phyloP scores from a whole-genome alignment of 2,329 filamentous ascomycete genomes.

The Trichoderma breve region DNA sequence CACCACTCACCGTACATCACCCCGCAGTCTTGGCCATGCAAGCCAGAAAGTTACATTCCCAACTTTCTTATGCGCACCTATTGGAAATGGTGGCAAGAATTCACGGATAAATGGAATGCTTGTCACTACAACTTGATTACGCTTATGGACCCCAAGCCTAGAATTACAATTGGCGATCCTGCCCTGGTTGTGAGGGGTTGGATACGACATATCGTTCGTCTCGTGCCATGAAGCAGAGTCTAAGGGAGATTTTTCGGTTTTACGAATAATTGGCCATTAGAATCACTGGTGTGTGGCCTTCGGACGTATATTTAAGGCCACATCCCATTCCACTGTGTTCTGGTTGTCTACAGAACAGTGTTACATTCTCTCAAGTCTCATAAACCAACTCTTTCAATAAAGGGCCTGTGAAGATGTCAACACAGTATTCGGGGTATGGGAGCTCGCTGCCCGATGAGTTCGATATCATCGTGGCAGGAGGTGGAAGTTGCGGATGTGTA shows the following conservation, averaged over 20 bases:
- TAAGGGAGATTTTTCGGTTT: not conserved
- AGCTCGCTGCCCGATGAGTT: constrained; percentile 9
- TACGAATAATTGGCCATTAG: not conserved
- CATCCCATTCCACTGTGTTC: not conserved
- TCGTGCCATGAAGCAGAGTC: not conserved
- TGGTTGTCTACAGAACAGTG: too few species aligned
- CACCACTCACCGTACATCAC: not conserved
- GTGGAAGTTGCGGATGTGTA: constrained; percentile 12
- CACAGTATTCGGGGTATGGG: constrained; percentile 8
- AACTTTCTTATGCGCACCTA: not conserved
- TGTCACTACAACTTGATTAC: not conserved
- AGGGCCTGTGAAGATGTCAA: not conserved
- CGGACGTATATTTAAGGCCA: not conserved
- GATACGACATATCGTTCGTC: not conserved
- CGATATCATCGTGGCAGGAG: constrained; percentile 27
- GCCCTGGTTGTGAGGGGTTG: not conserved
- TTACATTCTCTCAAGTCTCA: not conserved
- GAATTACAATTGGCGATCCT: not conserved
- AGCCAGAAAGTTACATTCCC: not conserved
- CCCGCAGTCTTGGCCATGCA: constrained; percentile 15
- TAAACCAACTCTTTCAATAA: not conserved
- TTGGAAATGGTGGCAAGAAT: not conserved
- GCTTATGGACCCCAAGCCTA: not conserved
- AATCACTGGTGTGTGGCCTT: not conserved
- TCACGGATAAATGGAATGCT: constrained; percentile 5